A percentile compares a stretch with the other conserved stretches of the same genome.
Evolutionary conservation across 371 early-diverging fungal genomes (phyloP).

Genomic region (Apophysomyces ossiformis): DNA sequence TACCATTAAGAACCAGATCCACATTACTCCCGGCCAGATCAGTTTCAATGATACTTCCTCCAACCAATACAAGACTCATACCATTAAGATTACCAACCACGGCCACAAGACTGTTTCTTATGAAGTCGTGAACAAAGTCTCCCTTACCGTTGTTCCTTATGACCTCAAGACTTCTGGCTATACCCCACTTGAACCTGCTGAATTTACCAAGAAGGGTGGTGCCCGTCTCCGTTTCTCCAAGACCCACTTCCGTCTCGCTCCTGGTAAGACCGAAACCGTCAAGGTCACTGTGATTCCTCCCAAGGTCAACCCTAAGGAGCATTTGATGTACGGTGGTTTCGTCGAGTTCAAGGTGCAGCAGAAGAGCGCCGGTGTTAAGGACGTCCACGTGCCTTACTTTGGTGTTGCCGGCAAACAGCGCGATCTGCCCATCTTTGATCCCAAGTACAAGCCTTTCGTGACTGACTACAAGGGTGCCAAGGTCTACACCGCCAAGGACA

Average conservation of each 20-base stretch:
- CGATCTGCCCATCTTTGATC: slow-evolving; percentile 31
- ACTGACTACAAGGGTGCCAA: slow-evolving; percentile 7
- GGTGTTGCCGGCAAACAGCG: slow-evolving; percentile 53
- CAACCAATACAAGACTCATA: slow-evolving; percentile 38
- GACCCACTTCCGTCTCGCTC: slow-evolving; percentile 30
- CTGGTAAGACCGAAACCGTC: slow-evolving; percentile 42
- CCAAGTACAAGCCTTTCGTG: slow-evolving; percentile 9
- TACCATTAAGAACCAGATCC: slow-evolving; percentile 53
- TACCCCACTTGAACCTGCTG: slow-evolving; percentile 20
- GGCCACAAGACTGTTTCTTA: slow-evolving; percentile 56
- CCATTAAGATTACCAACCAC: slow-evolving; percentile 59
- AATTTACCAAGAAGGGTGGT: slow-evolving; percentile 16
- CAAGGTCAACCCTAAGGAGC: slow-evolving; percentile 25
- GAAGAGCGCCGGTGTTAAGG: background rate
- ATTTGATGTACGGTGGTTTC: slow-evolving; percentile 39
- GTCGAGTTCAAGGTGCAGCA: slow-evolving; percentile 27
- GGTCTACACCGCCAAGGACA: slow-evolving; percentile 14
- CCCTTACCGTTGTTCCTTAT: slow-evolving; percentile 42
- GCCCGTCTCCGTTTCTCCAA: slow-evolving; percentile 35
- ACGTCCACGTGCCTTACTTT: slow-evolving; percentile 52
- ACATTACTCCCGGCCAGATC: slow-evolving; percentile 62
- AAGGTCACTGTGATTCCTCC: slow-evolving; percentile 47
- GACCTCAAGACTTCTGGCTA: slow-evolving; percentile 23
- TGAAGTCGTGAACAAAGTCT: slow-evolving; percentile 41
- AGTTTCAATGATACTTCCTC: slow-evolving; percentile 68